Percentiles rank a stretch among this genome's conserved stretches.
These are phyloP conservation scores for Amaranthus palmeri DNA, from an alignment of 148 eudicot species.

Conservation along the genomic window DNA sequence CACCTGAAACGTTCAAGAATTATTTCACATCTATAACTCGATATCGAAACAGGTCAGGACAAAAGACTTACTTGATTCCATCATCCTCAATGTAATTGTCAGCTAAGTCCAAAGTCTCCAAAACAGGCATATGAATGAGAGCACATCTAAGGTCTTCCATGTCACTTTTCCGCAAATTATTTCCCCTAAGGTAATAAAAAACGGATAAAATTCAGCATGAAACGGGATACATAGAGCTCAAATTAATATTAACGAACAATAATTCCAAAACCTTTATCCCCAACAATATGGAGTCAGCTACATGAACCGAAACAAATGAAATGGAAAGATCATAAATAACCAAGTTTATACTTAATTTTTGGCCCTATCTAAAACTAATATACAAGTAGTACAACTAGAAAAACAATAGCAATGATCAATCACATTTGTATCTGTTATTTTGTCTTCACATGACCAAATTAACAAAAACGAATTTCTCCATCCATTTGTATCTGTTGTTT, in stretches of 20 bases:
- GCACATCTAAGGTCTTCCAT: constrained; percentile 57
- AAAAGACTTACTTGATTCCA: constrained; percentile 56
- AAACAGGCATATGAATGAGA: constrained; percentile 58
- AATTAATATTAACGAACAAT: not conserved
- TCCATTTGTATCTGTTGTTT: too few relatives aligned
- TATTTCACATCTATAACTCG: not conserved
- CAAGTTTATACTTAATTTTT: too few relatives aligned
- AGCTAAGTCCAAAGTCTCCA: constrained; percentile 67
- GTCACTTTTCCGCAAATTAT: constrained; percentile 52
- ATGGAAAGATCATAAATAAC: too few relatives aligned
- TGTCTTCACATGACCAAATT: too few relatives aligned
- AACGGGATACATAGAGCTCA: not conserved
- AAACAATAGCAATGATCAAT: too few relatives aligned
- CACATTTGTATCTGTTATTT: too few relatives aligned
- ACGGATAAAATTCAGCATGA: constrained; percentile 7
- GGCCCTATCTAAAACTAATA: too few relatives aligned
- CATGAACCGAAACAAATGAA: too few relatives aligned
- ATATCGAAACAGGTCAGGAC: constrained; percentile 12
- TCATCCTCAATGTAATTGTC: constrained; percentile 78
- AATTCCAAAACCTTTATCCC: not conserved
- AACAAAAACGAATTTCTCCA: too few relatives aligned
- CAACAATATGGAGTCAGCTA: too few relatives aligned
- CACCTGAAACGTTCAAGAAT: constrained; percentile 44
- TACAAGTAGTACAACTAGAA: too few relatives aligned
- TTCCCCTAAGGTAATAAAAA: constrained; percentile 43